Conservation (phyloP, 108 stramenopile genomes). For the Stephanodiscus triporus region DNA sequence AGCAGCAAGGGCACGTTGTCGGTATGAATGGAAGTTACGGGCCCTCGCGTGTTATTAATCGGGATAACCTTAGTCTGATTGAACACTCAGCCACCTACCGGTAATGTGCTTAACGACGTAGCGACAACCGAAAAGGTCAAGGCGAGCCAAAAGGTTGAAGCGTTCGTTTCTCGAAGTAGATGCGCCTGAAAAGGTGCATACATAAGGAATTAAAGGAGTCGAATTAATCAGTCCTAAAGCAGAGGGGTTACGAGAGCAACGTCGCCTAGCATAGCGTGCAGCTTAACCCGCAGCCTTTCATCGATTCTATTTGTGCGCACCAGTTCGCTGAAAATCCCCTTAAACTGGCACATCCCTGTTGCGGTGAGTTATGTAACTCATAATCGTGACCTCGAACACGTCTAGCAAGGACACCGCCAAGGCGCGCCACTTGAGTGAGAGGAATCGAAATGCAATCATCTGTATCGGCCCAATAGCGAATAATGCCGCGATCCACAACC, state of each 20-base stretch:
- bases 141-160: too few relatives aligned
- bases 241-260: too few relatives aligned
- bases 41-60: too few relatives aligned
- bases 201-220: too few relatives aligned
- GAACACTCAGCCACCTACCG: too few relatives aligned
- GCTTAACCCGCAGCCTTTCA: too few relatives aligned
- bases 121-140: too few relatives aligned
- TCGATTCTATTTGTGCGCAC: not conserved
- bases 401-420: conserved; percentile 29
- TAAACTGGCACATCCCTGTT: conserved; percentile 19
- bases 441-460: conserved; percentile 28
- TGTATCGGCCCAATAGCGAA: conserved; percentile 27
- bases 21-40: conserved; percentile 46
- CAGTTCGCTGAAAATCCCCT: not conserved
- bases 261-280: too few relatives aligned
- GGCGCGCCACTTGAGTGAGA: conserved; percentile 20
- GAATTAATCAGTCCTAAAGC: too few relatives aligned
- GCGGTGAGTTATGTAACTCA: conserved; percentile 37
- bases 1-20: conserved; percentile 90
- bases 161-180: too few relatives aligned
- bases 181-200: not conserved
- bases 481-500: conserved; percentile 27
- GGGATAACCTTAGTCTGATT: too few relatives aligned
- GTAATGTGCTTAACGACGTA: too few relatives aligned
- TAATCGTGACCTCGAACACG: conserved; percentile 27